Percentiles rank a stretch among this genome's conserved stretches.
Evolutionary conservation across 164 flowering plant species (phyloP).

Genomic region (Chimonanthus praecox): DNA sequence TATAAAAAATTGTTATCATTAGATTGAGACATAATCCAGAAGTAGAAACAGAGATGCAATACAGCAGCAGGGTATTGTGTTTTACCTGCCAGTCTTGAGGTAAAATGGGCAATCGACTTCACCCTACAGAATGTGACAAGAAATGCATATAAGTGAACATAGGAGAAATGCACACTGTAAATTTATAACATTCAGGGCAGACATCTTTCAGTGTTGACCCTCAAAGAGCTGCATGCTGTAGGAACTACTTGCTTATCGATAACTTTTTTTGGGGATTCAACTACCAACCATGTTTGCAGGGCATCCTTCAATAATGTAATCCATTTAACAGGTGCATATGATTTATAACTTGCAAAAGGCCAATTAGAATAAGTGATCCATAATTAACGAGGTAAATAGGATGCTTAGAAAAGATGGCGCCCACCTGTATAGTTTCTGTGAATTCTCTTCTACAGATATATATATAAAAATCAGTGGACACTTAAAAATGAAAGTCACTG

Average conservation of each 20-base stretch:
- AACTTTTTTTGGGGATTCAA: no score
- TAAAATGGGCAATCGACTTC: slow-evolving; percentile 95
- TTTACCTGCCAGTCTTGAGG: slow-evolving; percentile 92
- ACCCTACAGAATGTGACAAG: slow-evolving; percentile 41
- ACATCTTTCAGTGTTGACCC: neutral
- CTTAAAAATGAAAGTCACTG: neutral
- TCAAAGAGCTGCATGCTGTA: neutral
- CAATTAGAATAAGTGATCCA: neutral
- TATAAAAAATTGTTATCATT: neutral
- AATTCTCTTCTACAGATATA: no score
- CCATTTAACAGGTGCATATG: neutral
- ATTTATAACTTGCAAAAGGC: no score
- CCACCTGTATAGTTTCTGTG: neutral
- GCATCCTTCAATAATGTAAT: neutral
- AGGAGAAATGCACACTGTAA: neutral
- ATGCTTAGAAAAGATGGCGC: neutral
- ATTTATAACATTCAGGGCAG: neutral
- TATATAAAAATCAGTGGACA: neutral
- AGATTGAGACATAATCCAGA: neutral
- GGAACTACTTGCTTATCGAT: neutral
- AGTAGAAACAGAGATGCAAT: neutral
- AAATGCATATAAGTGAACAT: neutral
- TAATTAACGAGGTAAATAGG: no score
- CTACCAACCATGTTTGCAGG: neutral
- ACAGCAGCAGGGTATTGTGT: neutral